Evolutionary conservation across 116 monocot species (phyloP), one percentile per base, ranked within the genome.

Genomic region (Zostera marina): DNA sequence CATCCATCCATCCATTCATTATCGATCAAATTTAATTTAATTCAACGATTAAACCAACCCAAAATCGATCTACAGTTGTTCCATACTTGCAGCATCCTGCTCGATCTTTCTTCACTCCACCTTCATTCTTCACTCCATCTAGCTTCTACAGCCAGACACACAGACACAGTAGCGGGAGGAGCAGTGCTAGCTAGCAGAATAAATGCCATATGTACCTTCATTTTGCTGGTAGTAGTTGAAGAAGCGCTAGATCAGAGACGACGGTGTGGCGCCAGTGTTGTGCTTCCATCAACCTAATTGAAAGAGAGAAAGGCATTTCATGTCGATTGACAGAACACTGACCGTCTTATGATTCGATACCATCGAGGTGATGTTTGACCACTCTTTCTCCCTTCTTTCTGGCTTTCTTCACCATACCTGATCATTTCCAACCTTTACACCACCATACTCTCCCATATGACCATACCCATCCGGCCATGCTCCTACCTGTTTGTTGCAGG

Each of bases 291-390:
- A 1, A 17, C 58, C 2, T 24, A 54, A 54, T 10, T 17, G 15
- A 40, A 38, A 54, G 39, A 41, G 11, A 23, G 24, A 60, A 41
- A 59, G 65, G 32, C 32, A 64, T 25, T 71, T 72, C 70, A 56
- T 11, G 63, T 58, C 73, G 81, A 81, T 71, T 69, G 78, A 82
- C 82, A 54, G 58, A 59, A 74, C 77, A 77, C 77, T 77, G 82
- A 78, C 75, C 14, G 74, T 78, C 82, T 72, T 82, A 78, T 82
- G 78, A 82, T 82, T 82, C 69, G 74, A 66, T 72, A 43, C 59
- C 44, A 57, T 62, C 38, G 82, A 82, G n/a, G 59, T 74, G 82
- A 82, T 72, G 56, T 72, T 65, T 82, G 82, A 82, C 82, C 78
- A 77, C 63, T 82, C 82, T 66, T 78, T 52, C 48, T 64, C 22